Conservation (phyloP, 1,139 yeast genomes). For the Debaryomyces psychrophilus region DNA sequence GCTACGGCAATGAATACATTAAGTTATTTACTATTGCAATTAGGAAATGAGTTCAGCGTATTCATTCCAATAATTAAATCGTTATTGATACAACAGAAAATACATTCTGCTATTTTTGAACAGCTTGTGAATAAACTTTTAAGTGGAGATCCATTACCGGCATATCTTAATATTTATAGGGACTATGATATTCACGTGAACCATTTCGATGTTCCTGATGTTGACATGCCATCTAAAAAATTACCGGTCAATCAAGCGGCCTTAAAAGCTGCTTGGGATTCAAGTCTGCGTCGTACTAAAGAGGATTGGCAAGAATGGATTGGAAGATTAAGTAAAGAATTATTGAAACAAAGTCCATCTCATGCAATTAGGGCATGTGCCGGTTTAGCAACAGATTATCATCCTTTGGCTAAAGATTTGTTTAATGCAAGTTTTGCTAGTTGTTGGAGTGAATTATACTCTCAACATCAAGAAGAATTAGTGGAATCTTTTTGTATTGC, state of each 20-base stretch:
- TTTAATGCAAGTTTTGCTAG: constrained; percentile 95
- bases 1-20: constrained; percentile 76
- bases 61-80: constrained; percentile 86
- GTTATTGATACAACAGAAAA: constrained; percentile 61
- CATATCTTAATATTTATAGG: constrained; percentile 69
- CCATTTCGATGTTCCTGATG: constrained; percentile 62
- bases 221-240: constrained; percentile 72
- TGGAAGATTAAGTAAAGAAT: constrained; percentile 79
- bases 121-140: constrained; percentile 76
- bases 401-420: constrained; percentile 86
- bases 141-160: constrained; percentile 89
- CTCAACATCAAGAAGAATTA: constrained; percentile 90
- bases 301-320: constrained; percentile 99
- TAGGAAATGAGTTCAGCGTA: constrained; percentile 83
- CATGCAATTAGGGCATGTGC: constrained; percentile 95
- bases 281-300: constrained; percentile 81
- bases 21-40: constrained; percentile 74
- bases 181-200: constrained; percentile 56
- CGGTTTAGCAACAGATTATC: constrained; percentile 82
- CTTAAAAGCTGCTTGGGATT: constrained; percentile 87
- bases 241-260: constrained; percentile 80
- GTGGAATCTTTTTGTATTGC: constrained; percentile 87
- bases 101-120: constrained; percentile 78
- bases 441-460: constrained; percentile 92
- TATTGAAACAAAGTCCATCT: constrained; percentile 90